Conservation (phyloP, 805 yeast genomes). For the Wickerhamomyces bisporus region DNA sequence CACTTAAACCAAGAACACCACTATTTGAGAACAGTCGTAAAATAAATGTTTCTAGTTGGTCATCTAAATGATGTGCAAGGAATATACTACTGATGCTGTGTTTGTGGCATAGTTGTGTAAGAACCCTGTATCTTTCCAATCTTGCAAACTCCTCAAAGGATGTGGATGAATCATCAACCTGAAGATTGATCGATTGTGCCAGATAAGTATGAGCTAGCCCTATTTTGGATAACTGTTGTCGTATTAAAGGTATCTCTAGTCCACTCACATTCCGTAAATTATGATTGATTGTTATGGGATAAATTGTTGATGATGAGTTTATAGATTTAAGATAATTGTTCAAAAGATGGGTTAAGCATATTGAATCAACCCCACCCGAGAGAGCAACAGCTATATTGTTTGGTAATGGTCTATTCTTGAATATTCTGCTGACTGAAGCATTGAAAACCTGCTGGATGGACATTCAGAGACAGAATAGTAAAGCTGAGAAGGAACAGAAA, state of each 20-base stretch:
- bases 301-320: constrained; percentile 29
- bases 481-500: too few relatives aligned
- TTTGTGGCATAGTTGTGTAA: constrained; percentile 36
- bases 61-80: constrained; percentile 67
- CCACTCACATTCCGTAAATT: constrained; percentile 36
- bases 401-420: constrained; percentile 17
- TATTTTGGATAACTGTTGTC: constrained; percentile 10
- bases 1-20: constrained; percentile 52
- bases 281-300: constrained; percentile 68
- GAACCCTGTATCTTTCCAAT: constrained; percentile 39
- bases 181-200: constrained; percentile 22
- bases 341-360: constrained; percentile 56
- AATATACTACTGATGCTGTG: constrained; percentile 34
- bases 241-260: constrained; percentile 21
- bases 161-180: constrained; percentile 11
- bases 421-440: neutral
- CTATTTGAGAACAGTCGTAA: constrained; percentile 45
- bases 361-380: constrained; percentile 81
- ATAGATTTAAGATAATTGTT: constrained; percentile 28
- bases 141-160: constrained; percentile 62
- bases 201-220: constrained; percentile 26
- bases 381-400: constrained; percentile 47
- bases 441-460: neutral
- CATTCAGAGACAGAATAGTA: too few relatives aligned
- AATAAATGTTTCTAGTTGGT: constrained; percentile 66